A percentile compares a stretch with the other conserved stretches of the same genome.
Evolutionary conservation across 208 protist genomes (phyloP).

Genomic region (Leishmania tropica): DNA sequence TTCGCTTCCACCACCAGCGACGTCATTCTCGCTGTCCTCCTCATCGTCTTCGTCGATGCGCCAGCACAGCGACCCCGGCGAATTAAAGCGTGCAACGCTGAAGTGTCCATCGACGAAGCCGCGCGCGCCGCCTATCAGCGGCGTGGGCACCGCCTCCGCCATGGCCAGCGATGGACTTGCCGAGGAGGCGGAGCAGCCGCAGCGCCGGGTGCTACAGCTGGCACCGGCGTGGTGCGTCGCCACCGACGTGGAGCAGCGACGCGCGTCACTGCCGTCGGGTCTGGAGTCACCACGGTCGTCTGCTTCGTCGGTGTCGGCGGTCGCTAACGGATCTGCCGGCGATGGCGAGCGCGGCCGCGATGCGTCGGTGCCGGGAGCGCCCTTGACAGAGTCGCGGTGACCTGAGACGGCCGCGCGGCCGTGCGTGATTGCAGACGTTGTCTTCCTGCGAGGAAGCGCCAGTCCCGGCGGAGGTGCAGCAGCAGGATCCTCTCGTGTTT

Average conservation of each 20-base stretch:
- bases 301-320: not conserved
- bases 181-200: slow-evolving; percentile 14
- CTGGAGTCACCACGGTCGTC: not conserved
- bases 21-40: not conserved
- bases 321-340: not conserved
- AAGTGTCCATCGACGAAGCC: slow-evolving; percentile 82
- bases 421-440: slow-evolving; percentile 6
- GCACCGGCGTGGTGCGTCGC: slow-evolving; percentile 5
- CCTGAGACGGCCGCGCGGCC: not conserved
- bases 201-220: slow-evolving; percentile 3
- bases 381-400: not conserved
- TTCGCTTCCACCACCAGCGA: not conserved
- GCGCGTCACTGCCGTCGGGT: not conserved
- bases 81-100: slow-evolving; percentile 60
- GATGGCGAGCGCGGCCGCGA: slow-evolving; percentile 5
- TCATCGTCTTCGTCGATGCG: slow-evolving; percentile 34
- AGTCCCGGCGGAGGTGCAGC: not conserved
- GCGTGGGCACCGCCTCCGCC: slow-evolving; percentile 25
- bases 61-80: slow-evolving; percentile 77
- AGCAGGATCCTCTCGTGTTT: not conserved
- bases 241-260: not conserved
- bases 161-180: slow-evolving; percentile 25
- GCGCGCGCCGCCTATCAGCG: slow-evolving; percentile 46
- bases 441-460: slow-evolving; percentile 20
- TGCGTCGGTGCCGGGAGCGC: not conserved